phyloP scores from a whole-genome alignment of 345 rosid species.

The Ceriops decandra region DNA sequence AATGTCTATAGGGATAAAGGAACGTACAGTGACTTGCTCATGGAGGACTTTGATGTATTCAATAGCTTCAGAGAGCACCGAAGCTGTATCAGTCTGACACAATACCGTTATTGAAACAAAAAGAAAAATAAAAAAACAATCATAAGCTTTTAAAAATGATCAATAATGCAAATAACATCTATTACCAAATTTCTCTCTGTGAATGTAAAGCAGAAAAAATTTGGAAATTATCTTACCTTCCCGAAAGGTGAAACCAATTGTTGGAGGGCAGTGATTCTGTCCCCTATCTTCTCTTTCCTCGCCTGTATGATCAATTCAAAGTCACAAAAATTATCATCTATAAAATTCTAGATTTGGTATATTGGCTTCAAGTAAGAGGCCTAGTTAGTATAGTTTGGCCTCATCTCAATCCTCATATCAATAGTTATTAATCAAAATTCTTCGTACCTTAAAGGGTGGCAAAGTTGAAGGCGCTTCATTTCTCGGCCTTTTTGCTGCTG shows the following conservation, averaged over 20 bases:
- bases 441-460: constrained; percentile 88
- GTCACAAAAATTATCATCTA: constrained; percentile 22
- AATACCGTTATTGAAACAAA: constrained; percentile 9
- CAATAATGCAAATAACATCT: constrained; percentile 18
- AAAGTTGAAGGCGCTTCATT: constrained; percentile 67
- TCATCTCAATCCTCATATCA: too few relatives aligned
- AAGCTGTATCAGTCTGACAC: constrained; percentile 97
- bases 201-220: constrained; percentile 18
- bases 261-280: constrained; percentile 99
- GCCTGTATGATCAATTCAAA: constrained; percentile 41
- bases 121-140: neutral
- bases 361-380: neutral
- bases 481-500: constrained; percentile 65
- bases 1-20: neutral
- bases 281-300: constrained; percentile 99
- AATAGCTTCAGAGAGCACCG: constrained; percentile 96
- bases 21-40: constrained; percentile 82
- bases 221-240: constrained; percentile 56
- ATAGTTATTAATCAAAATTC: neutral
- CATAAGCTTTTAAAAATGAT: constrained; percentile 6
- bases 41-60: constrained; percentile 95
- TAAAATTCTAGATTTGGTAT: neutral
- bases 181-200: constrained; percentile 7
- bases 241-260: constrained; percentile 99
- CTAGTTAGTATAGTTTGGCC: too few relatives aligned